Conservation (phyloP, 352 stramenopile species). For the Pythium phragmitis region DNA sequence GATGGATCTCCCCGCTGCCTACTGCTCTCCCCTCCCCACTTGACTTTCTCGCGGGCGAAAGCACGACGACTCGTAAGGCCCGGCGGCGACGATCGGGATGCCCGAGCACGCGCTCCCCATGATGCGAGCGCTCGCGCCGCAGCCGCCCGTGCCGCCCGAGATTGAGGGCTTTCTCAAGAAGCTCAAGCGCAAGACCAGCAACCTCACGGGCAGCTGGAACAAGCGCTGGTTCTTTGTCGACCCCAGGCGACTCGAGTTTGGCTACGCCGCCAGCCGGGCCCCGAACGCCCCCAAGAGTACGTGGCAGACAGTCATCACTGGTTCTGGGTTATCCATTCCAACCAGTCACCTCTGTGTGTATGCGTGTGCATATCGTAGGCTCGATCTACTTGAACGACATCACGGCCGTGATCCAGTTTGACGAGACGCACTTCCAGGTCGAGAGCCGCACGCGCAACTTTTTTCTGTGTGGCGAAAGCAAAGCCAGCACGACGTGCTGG, state of each 20-base stretch:
- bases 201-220: constrained; percentile 77
- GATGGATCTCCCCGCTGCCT: background rate
- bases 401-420: constrained; percentile 82
- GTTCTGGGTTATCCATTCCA: background rate
- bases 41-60: constrained; percentile 4
- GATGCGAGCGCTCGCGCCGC: constrained; percentile 31
- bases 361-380: constrained; percentile 28
- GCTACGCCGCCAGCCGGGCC: constrained; percentile 57
- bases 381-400: constrained; percentile 87
- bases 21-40: background rate
- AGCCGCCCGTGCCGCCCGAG: constrained; percentile 58
- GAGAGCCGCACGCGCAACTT: constrained; percentile 84
- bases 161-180: constrained; percentile 88
- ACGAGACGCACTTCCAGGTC: constrained; percentile 85
- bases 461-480: constrained; percentile 84
- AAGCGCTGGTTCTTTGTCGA: constrained; percentile 88
- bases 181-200: constrained; percentile 85
- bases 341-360: no score
- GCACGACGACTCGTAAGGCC: background rate
- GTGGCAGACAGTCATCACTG: background rate
- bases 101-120: constrained; percentile 12
- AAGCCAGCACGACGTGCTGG: constrained; percentile 77
- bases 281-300: constrained; percentile 49
- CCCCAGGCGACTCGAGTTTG: constrained; percentile 67
- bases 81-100: constrained; percentile 1